These are phyloP conservation scores for Durusdinium trenchii DNA, from an alignment of 73 alveolate genomes.

Conservation along the genomic window DNA sequence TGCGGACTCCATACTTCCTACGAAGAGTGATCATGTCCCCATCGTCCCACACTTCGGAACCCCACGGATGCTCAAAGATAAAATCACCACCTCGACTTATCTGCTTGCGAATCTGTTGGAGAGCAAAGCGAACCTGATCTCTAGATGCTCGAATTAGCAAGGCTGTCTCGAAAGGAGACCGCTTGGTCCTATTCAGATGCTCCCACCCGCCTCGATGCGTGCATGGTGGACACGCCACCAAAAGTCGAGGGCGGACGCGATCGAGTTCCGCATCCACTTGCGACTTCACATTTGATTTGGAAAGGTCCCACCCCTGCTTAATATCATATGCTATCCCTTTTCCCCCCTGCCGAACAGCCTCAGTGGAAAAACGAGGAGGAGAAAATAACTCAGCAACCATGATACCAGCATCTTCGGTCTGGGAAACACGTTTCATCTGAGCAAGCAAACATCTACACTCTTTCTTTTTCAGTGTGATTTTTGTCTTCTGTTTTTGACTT, in stretches of 20 bases:
- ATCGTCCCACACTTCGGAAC: neutral
- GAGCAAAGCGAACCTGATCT: neutral
- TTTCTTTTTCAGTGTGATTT: neutral
- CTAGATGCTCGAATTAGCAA: neutral
- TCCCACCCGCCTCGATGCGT: neutral
- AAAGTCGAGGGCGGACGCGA: neutral
- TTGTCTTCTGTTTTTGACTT: neutral
- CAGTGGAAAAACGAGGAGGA: neutral
- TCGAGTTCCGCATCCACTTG: neutral
- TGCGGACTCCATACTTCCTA: neutral
- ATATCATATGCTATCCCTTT: neutral
- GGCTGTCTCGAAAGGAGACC: neutral
- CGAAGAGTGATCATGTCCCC: neutral
- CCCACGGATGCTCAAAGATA: neutral
- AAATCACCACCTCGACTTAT: neutral
- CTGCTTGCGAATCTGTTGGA: neutral
- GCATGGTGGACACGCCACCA: neutral
- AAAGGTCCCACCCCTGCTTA: neutral
- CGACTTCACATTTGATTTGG: neutral
- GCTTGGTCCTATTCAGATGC: neutral
- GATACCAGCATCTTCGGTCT: neutral
- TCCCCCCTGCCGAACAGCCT: neutral
- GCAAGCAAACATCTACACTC: neutral
- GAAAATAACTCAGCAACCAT: conserved; percentile 19
- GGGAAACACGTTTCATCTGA: neutral